Base-by-base conservation (phyloP, 805 yeast genomes). In the Yamadazyma akitaensis region DNA sequence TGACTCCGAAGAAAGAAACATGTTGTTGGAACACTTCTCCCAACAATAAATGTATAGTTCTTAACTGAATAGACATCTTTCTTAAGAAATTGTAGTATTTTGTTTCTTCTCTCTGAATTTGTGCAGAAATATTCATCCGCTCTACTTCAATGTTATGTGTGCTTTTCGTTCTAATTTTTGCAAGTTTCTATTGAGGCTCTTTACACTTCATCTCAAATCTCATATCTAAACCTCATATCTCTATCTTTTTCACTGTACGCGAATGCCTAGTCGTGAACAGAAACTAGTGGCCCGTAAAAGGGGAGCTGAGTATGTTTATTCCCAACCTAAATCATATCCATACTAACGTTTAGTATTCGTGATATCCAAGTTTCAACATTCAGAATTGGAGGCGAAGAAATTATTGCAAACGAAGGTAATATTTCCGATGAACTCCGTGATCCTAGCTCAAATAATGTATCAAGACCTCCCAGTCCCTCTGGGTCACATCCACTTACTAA, bases 1-100 rank as follows among this genome's bases (percentile, higher is more conserved):
- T 72, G 96, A 90, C 79, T 86, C 98, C 67, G 92, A 84, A 70
- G 99, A 92, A 81, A 89, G 97, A 81, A 80, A 83, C 81, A 85
- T 88, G 78, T 84, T 94, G 74, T 83, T 94, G 76, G 95, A 90
- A 78, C 91, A 89, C 84, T 89, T 92, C 79, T 84, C 95, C 67
- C 87, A 49, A 43, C 55, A 51, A 45, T 51, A 51, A 42, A 37
- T 31, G 26, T 25, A n/a, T 30, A 43, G 41, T 42, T 42, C 39
- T 42, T 35, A 25, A 14, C 26, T 38, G 33, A 38, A 25, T 38
- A 18, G 25, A 26, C 25, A 38, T 25, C 32, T 38, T 26, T 26
- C 19, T 26, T 14, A 13, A 38, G 13, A 17, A 17, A 33, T 33
- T 33, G 37, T 33, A 33, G 37, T 33, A 33, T 33, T 33, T 21